phyloP scores from a whole-genome alignment of 2,329 filamentous ascomycete genomes.

The Penicillium glabrum region DNA sequence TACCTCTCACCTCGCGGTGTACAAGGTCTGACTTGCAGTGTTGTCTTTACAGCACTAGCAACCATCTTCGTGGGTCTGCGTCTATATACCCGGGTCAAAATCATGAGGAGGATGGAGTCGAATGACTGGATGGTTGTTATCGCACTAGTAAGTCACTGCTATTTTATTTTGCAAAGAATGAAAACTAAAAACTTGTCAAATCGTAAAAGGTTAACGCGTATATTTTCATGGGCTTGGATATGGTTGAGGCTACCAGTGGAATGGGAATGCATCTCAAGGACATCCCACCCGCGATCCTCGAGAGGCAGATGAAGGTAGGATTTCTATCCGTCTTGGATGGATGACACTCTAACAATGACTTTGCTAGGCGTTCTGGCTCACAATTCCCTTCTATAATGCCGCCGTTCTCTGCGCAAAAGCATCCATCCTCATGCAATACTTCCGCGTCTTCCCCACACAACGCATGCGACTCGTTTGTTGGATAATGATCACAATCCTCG shows the following conservation, averaged over 20 bases:
- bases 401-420: constrained; percentile 45
- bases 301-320: constrained; percentile 34
- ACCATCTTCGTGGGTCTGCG: constrained; percentile 30
- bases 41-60: constrained; percentile 33
- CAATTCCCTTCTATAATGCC: constrained; percentile 40
- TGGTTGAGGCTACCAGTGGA: constrained; percentile 34
- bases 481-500: constrained; percentile 37
- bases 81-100: constrained; percentile 31
- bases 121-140: constrained; percentile 40
- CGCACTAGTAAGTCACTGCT: constrained; percentile 28
- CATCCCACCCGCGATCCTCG: constrained; percentile 29
- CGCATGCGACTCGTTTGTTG: constrained; percentile 38
- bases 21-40: constrained; percentile 28
- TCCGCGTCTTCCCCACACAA: constrained; percentile 44
- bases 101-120: constrained; percentile 34
- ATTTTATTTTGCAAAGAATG: not conserved
- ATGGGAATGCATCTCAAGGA: constrained; percentile 36
- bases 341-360: not conserved
- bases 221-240: constrained; percentile 36
- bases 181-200: not conserved
- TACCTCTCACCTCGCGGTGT: constrained; percentile 28
- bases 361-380: constrained; percentile 38
- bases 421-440: constrained; percentile 52
- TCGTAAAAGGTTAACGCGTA: constrained; percentile 31
- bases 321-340: not conserved